Evolutionary conservation across 2,329 filamentous ascomycete species (phyloP), one percentile per base, ranked within the genome.

Genomic region (Dactylellina drechsleri): DNA sequence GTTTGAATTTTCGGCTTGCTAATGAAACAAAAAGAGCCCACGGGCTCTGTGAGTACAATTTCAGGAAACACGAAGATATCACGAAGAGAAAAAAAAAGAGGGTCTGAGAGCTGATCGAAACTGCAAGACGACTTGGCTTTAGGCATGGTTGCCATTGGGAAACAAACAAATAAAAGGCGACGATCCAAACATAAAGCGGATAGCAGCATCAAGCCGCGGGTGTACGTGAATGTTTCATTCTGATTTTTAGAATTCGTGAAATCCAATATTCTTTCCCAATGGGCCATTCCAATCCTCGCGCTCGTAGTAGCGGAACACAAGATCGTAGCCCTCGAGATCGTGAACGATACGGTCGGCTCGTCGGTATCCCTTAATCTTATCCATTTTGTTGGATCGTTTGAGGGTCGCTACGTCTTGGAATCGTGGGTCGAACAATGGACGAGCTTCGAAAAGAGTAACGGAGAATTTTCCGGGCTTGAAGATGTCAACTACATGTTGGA

Each of bases 381-480:
- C 93, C 84, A 93, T 90, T 77, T 85, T 86, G 65, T 83, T 81
- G 70, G 81, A 81, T 50, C 83, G 82, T 79, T 85, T 82, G 66
- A 82, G 79, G 71, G 82, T 81, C 73, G 83, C 81, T 66, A 82
- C 81, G 77, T 85, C 81, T 64, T 84, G 77, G 52, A 80, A 83
- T 80, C 82, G 83, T 47, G 83, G 84, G n/a, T 78, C 79, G 40
- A 78, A 79, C 80, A 49, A 81, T 82, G 18, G 85, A 85, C 96
- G 97, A 65, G 93, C 91, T 83, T 99, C 94, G 80, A 99, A 99
- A 15, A 98, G 86, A 0, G 95, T 99, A 68, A 99, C 92, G 80
- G 91, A 97, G 86, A 99, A 99, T 64, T 94, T 91, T n/a, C 94
- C 94, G 0, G 95, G 95, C 81, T 93, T 92, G 88, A 99, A 99